phyloP scores from a whole-genome alignment of 768 basidiomycete species.

The Xanthoconium stramineum region DNA sequence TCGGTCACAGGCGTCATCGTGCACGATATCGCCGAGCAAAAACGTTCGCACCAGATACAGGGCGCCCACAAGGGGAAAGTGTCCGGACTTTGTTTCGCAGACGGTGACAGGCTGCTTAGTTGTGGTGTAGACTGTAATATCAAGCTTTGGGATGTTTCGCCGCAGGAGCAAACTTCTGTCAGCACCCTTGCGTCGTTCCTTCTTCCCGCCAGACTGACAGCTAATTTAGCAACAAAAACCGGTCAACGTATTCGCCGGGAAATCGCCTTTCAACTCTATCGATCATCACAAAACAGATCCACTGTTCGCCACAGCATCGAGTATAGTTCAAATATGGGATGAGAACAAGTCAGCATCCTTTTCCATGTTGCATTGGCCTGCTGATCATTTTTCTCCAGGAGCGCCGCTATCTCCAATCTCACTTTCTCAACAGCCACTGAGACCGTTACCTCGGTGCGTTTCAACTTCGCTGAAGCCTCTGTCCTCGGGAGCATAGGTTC shows the following conservation, averaged over 20 bases:
- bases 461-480: conserved; percentile 92
- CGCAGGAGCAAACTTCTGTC: conserved; percentile 40
- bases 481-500: conserved; percentile 94
- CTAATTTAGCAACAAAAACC: conserved; percentile 47
- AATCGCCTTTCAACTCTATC: conserved; percentile 90
- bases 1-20: conserved; percentile 67
- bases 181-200: conserved; percentile 4
- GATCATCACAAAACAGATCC: conserved; percentile 89
- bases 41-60: conserved; percentile 52
- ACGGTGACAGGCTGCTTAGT: conserved; percentile 59
- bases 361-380: not conserved
- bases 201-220: conserved; percentile 1
- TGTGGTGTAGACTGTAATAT: conserved; percentile 82
- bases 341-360: conserved; percentile 68
- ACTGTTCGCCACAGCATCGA: conserved; percentile 93
- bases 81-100: conserved; percentile 75
- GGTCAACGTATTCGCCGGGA: conserved; percentile 75
- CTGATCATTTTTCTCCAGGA: conserved; percentile 43
- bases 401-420: conserved; percentile 80
- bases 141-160: conserved; percentile 69
- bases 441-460: conserved; percentile 83
- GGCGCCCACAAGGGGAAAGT: conserved; percentile 84
- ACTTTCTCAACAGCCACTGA: conserved; percentile 86
- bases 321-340: conserved; percentile 95
- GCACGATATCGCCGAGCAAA: conserved; percentile 69